These are phyloP conservation scores for Botryotinia convoluta DNA, from an alignment of 2,329 filamentous ascomycete species.

Conservation along the genomic window DNA sequence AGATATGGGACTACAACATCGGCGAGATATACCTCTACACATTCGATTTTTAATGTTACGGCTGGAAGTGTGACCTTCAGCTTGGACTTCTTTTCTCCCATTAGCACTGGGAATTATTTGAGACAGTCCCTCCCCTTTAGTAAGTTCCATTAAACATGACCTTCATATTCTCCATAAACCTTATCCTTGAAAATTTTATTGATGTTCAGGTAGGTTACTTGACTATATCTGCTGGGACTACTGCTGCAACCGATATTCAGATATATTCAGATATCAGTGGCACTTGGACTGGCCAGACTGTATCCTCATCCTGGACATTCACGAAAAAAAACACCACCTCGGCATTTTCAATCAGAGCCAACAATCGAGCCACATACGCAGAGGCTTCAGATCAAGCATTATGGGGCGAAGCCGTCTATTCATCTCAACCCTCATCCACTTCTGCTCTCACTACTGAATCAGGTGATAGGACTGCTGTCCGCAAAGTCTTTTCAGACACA, in stretches of 20 bases:
- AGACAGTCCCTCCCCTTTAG: slow-evolving; percentile 40
- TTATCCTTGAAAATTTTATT: slow-evolving; percentile 4
- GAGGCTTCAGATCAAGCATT: slow-evolving; percentile 21
- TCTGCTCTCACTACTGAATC: slow-evolving; percentile 20
- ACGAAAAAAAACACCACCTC: slow-evolving; percentile 18
- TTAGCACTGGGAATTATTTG: slow-evolving; percentile 37
- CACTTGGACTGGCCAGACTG: slow-evolving; percentile 38
- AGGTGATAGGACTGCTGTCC: slow-evolving; percentile 40
- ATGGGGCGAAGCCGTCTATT: slow-evolving; percentile 21
- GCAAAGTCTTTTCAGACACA: slow-evolving; percentile 44
- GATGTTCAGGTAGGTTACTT: slow-evolving; percentile 1
- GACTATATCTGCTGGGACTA: slow-evolving; percentile 3
- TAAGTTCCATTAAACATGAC: slow-evolving; percentile 26
- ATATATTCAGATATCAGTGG: slow-evolving; percentile 40
- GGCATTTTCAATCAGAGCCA: slow-evolving; percentile 20
- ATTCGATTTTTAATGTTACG: slow-evolving; percentile 35
- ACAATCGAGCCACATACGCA: slow-evolving; percentile 14
- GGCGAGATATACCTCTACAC: slow-evolving; percentile 38
- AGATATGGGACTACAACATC: slow-evolving; percentile 27
- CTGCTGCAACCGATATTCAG: slow-evolving; percentile 27
- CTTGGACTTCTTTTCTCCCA: slow-evolving; percentile 41
- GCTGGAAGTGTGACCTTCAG: slow-evolving; percentile 34
- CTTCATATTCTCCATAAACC: no score
- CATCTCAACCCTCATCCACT: slow-evolving; percentile 14
- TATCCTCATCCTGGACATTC: slow-evolving; percentile 22